Evolutionary conservation across 257 asterid species (phyloP), one percentile per base, ranked within the genome.

Genomic region (Nicotiana undulata): DNA sequence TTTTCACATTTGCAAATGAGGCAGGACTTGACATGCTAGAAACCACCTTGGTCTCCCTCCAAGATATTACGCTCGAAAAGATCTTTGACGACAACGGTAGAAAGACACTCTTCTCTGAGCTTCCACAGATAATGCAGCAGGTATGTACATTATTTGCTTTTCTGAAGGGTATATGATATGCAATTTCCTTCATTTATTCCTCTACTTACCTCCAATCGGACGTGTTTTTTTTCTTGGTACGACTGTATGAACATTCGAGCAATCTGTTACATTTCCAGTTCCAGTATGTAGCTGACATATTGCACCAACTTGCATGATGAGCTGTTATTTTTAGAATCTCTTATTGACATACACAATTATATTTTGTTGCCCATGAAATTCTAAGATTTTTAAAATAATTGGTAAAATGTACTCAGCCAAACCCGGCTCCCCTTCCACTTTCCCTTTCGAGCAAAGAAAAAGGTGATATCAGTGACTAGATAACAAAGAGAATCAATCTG

Each of bases 1-100:
- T 90, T 63, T 92, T 96, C 88, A 91, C 93, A 2, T 96, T 96
- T 15, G 96, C 98, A 3, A 96, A 96, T 65, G 97, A 96, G 86
- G 97, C 94, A 0, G 99, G 99, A 49, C 97, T 96, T 52, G 97
- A 96, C 81, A 96, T 96, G 99, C 98, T 96, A 0, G 99, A 94
- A 90, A 95, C 99, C 15, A 93, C 98, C 68, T 82, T 92, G 82
- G 90, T 92, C 26, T 92, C 98, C 15, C 97, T 95, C 24, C 98
- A 92, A 81, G 99, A 95, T 87, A 91, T 93, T 37, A 91, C 96
- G 4, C 94, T 93, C 6, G 97, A 95, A 70, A 93, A 95, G 84
- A 89, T 93, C 11, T 92, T 95, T 76, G 89, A 95, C 44, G 97
- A 93, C 79, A 88, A 88, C 22, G 99, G 98, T 63, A 87, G 88